Evolutionary conservation across 2,329 filamentous ascomycete genomes (phyloP).

Genomic region (Cordyceps cateniannulata): DNA sequence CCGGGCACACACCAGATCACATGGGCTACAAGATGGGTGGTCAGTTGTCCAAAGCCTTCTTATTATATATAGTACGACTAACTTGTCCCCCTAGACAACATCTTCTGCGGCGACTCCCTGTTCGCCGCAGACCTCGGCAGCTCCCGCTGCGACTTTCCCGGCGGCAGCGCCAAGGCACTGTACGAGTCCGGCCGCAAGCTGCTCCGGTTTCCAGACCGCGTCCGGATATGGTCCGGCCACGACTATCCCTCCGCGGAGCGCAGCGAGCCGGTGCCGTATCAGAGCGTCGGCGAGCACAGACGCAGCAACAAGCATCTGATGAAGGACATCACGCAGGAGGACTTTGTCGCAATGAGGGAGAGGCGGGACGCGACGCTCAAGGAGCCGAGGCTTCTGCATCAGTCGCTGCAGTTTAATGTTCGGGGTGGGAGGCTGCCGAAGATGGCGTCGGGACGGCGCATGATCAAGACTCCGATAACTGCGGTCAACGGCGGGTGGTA

Average conservation of each 20-base stretch:
- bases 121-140: slow-evolving; percentile 43
- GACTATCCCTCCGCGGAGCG: slow-evolving; percentile 39
- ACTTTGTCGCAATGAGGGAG: slow-evolving; percentile 34
- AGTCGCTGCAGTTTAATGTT: slow-evolving; percentile 43
- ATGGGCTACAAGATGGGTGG: slow-evolving; percentile 50
- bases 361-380: slow-evolving; percentile 33
- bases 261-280: slow-evolving; percentile 27
- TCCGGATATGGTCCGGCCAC: slow-evolving; percentile 43
- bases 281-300: slow-evolving; percentile 36
- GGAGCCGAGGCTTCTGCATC: slow-evolving; percentile 38
- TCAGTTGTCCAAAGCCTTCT: background rate
- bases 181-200: slow-evolving; percentile 34
- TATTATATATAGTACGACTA: background rate
- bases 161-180: slow-evolving; percentile 35
- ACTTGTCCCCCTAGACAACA: slow-evolving; percentile 19
- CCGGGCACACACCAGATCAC: slow-evolving; percentile 56
- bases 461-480: background rate
- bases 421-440: slow-evolving; percentile 39
- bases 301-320: slow-evolving; percentile 38
- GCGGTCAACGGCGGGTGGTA: background rate
- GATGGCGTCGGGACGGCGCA: slow-evolving; percentile 14
- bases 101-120: slow-evolving; percentile 44
- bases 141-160: slow-evolving; percentile 45
- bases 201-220: slow-evolving; percentile 31
- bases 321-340: slow-evolving; percentile 29